Conservation (phyloP, 805 yeast genomes). For the Starmerella tilneyi region DNA sequence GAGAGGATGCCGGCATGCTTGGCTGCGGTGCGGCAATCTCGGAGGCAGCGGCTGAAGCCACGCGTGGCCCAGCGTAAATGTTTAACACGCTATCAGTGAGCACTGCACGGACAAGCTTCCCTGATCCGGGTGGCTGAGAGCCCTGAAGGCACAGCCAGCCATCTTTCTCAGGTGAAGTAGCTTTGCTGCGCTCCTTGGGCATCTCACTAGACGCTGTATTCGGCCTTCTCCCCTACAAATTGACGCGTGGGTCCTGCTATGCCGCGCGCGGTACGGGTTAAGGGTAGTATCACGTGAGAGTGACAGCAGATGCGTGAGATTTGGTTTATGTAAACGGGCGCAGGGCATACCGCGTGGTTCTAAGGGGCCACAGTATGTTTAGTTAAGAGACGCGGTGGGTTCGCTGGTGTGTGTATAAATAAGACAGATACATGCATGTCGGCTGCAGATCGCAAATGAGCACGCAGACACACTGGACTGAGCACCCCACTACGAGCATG, state of each 20-base stretch:
- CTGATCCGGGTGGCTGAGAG: slow-evolving; percentile 9
- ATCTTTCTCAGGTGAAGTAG: slow-evolving; percentile 10
- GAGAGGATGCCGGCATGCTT: background rate
- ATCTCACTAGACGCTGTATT: slow-evolving; percentile 4
- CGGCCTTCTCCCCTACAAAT: background rate
- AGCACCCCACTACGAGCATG: too few species aligned
- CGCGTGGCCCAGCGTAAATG: slow-evolving; percentile 3
- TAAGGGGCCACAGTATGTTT: too few species aligned
- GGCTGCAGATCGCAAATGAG: too few species aligned
- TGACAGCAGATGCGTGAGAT: background rate
- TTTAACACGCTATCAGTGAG: slow-evolving; percentile 2
- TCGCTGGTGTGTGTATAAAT: background rate
- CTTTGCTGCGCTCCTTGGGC: slow-evolving; percentile 8
- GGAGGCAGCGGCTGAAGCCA: background rate
- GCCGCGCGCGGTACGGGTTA: background rate
- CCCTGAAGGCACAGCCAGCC: slow-evolving; percentile 22
- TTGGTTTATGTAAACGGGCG: background rate
- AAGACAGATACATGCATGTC: background rate
- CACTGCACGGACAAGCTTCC: slow-evolving; percentile 14
- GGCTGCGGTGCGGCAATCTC: background rate
- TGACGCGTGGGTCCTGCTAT: background rate
- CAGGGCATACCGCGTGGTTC: background rate
- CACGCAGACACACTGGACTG: too few species aligned
- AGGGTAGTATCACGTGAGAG: background rate
- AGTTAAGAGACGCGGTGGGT: background rate